These are phyloP conservation scores for Alternaria sp. DNA, from an alignment of 2,329 filamentous ascomycete species.

Conservation along the genomic window DNA sequence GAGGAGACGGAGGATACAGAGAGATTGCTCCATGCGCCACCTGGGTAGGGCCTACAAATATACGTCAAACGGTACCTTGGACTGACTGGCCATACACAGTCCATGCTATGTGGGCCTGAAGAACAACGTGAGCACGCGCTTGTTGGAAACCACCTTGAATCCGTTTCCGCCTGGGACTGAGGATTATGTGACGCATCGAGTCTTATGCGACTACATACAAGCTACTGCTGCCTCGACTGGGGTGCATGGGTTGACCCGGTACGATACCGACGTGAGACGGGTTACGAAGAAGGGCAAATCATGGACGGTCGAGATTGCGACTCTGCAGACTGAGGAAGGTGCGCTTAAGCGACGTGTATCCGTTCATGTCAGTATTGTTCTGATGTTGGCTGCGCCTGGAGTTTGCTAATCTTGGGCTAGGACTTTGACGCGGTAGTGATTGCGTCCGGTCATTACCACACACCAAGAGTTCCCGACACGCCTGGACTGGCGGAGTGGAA, in stretches of 20 bases:
- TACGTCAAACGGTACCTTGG: background rate
- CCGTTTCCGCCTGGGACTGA: constrained; percentile 66
- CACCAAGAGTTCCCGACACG: constrained; percentile 57
- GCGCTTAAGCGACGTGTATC: constrained; percentile 10
- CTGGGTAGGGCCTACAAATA: constrained; percentile 49
- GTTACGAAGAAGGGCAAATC: constrained; percentile 54
- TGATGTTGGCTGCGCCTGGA: rapidly evolving
- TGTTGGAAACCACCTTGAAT: constrained; percentile 58
- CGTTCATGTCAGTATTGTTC: background rate
- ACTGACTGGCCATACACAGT: constrained; percentile 41
- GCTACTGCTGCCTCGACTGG: constrained; percentile 60
- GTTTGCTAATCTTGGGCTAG: constrained; percentile 23
- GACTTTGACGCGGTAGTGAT: constrained; percentile 60
- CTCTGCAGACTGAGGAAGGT: constrained; percentile 39
- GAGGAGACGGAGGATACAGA: constrained; percentile 15
- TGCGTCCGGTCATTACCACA: constrained; percentile 63
- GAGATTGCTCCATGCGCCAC: constrained; percentile 54
- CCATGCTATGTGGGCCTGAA: constrained; percentile 61
- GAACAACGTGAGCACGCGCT: constrained; percentile 61
- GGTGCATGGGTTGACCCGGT: constrained; percentile 59
- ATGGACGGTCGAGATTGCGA: constrained; percentile 62
- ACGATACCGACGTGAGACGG: constrained; percentile 65
- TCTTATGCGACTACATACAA: constrained; percentile 67
- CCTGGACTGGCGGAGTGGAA: constrained; percentile 57
- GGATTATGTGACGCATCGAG: constrained; percentile 63